A percentile compares a stretch with the other conserved stretches of the same genome.
phyloP scores from a whole-genome alignment of 495 filamentous ascomycete species.

The Lepidopterella palustris region DNA sequence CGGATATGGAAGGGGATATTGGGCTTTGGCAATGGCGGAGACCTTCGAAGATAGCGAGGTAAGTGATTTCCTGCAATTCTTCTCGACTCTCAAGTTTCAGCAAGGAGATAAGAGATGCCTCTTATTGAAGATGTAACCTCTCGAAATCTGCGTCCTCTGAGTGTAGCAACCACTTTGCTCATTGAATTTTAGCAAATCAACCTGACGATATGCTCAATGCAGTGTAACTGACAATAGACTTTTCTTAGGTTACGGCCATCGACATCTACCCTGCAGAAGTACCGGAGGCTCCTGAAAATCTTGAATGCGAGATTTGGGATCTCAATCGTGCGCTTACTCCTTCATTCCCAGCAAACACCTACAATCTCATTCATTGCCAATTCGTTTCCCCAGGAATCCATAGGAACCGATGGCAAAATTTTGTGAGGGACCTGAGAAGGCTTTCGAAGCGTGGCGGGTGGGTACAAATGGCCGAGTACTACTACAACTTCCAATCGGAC shows the following conservation, averaged over 20 bases:
- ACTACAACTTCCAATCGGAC: constrained; percentile 83
- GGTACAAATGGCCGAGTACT: constrained; percentile 87
- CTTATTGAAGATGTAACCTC: too few relatives aligned
- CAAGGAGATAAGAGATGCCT: too few relatives aligned
- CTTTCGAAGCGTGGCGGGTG: constrained; percentile 68
- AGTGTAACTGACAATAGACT: not conserved
- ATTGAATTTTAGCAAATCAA: too few relatives aligned
- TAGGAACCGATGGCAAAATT: constrained; percentile 65
- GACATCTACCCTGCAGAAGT: constrained; percentile 27
- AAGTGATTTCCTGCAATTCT: constrained; percentile 25
- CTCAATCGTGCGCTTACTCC: constrained; percentile 31
- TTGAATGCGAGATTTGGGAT: constrained; percentile 25
- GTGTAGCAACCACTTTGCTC: too few relatives aligned
- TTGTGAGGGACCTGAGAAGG: constrained; percentile 69
- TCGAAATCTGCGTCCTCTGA: too few relatives aligned
- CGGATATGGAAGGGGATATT: constrained; percentile 52
- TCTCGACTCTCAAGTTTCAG: not conserved
- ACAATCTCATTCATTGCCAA: constrained; percentile 86
- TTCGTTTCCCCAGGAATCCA: constrained; percentile 76
- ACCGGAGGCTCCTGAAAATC: constrained; percentile 21
- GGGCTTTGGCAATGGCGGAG: constrained; percentile 71
- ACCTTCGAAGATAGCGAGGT: constrained; percentile 70
- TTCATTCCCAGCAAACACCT: constrained; percentile 52
- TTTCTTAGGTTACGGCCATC: constrained; percentile 25
- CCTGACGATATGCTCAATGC: not conserved